These are phyloP conservation scores for Hypoxylon fragiforme DNA, from an alignment of 495 filamentous ascomycete species.

Conservation along the genomic window DNA sequence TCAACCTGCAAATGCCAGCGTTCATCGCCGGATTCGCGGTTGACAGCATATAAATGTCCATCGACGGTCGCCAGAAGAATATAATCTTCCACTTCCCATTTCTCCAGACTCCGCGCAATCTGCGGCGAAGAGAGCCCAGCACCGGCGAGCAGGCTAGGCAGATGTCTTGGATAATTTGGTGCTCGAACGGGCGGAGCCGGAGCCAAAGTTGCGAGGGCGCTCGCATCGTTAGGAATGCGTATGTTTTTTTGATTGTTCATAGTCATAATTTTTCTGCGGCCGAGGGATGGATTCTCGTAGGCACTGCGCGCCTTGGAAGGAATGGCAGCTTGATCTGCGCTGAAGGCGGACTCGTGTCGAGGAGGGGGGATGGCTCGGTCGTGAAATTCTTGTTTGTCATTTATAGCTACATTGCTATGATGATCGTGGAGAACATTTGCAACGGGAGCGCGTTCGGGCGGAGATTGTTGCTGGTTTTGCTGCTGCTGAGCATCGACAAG, in stretches of 20 bases:
- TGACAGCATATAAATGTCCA: conserved; percentile 90
- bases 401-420: conserved; percentile 30
- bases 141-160: conserved; percentile 48
- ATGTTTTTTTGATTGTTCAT: conserved; percentile 45
- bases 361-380: conserved; percentile 18
- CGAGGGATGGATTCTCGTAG: conserved; percentile 14
- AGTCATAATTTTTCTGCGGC: conserved; percentile 23
- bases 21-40: conserved; percentile 79
- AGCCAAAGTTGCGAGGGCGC: conserved; percentile 93
- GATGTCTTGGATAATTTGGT: conserved; percentile 68
- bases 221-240: conserved; percentile 71
- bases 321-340: conserved; percentile 30
- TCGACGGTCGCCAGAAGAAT: conserved; percentile 99
- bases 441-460: conserved; percentile 26
- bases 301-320: conserved; percentile 32
- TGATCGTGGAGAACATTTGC: conserved; percentile 39
- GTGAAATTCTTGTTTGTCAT: conserved; percentile 20
- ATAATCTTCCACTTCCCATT: conserved; percentile 99
- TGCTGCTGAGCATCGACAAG: conserved; percentile 64
- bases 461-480: conserved; percentile 43
- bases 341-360: conserved; percentile 39
- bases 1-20: conserved; percentile 84
- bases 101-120: conserved; percentile 93
- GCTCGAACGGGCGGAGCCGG: conserved; percentile 86
- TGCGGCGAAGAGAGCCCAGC: conserved; percentile 75